Evolutionary conservation across 306 rosid genomes (phyloP).

Genomic region (Ormosia semicastrata): DNA sequence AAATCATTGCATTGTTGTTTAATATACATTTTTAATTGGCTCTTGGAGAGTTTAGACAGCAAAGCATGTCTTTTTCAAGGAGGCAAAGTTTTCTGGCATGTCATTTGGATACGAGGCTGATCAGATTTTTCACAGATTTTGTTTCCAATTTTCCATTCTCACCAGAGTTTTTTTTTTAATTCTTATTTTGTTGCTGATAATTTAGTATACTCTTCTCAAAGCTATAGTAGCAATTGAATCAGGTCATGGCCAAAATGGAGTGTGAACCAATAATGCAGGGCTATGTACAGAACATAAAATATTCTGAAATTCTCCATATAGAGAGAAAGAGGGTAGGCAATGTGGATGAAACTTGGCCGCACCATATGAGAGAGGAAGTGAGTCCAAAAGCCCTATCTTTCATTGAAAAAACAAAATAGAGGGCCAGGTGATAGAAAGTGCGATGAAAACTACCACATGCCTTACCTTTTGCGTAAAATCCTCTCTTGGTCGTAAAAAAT

Average conservation of each 20-base stretch:
- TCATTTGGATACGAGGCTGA: conserved; percentile 36
- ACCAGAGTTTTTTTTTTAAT: conserved; percentile 6
- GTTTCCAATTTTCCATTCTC: conserved; percentile 23
- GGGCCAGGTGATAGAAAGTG: conserved; percentile 52
- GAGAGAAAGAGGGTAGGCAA: conserved; percentile 32
- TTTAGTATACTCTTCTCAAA: conserved; percentile 7
- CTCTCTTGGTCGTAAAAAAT: too few relatives aligned
- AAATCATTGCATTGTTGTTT: conserved; percentile 23
- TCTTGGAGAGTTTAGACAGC: conserved; percentile 37
- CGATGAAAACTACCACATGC: conserved; percentile 66
- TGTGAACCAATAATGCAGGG: conserved; percentile 31
- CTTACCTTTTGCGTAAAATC: too few relatives aligned
- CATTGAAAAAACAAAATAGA: conserved; percentile 24
- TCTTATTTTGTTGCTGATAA: not conserved
- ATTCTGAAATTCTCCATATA: too few relatives aligned
- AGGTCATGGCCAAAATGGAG: conserved; percentile 14
- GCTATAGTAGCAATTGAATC: conserved; percentile 9
- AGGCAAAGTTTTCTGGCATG: conserved; percentile 64
- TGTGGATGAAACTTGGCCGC: conserved; percentile 70
- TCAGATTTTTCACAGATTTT: conserved; percentile 42
- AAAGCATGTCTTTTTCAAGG: conserved; percentile 58
- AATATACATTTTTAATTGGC: not conserved
- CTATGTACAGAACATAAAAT: not conserved
- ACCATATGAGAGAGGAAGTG: conserved; percentile 22
- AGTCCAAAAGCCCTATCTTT: conserved; percentile 30